A percentile compares a stretch with the other conserved stretches of the same genome.
These are phyloP conservation scores for Fusarium haematococcum DNA, from an alignment of 2,329 filamentous ascomycete genomes.

Conservation along the genomic window DNA sequence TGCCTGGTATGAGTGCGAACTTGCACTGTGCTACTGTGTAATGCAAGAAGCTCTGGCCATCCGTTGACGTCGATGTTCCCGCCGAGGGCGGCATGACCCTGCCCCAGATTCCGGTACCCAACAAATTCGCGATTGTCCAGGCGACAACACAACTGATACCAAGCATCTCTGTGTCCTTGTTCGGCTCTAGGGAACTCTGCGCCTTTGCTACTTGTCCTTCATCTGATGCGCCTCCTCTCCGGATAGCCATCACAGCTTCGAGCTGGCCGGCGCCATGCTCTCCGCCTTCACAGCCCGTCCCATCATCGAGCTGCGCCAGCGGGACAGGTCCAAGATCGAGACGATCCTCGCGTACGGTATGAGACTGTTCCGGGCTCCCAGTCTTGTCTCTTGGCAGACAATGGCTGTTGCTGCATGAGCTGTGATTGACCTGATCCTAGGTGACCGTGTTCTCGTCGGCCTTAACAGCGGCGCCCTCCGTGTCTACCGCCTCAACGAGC, in stretches of 20 bases:
- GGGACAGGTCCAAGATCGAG: slow-evolving; percentile 98
- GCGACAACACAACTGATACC: slow-evolving; percentile 10
- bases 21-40: slow-evolving; percentile 41
- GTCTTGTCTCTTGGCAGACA: background rate
- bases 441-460: slow-evolving; percentile 91
- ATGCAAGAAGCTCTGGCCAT: slow-evolving; percentile 43
- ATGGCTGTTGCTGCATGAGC: background rate
- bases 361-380: slow-evolving; percentile 16
- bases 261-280: slow-evolving; percentile 78
- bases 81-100: slow-evolving; percentile 33
- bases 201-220: background rate
- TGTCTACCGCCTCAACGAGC: slow-evolving; percentile 90
- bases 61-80: slow-evolving; percentile 47
- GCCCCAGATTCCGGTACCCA: slow-evolving; percentile 22
- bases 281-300: slow-evolving; percentile 96
- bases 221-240: slow-evolving; percentile 48
- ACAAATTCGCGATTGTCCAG: slow-evolving; percentile 15
- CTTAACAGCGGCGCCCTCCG: slow-evolving; percentile 89
- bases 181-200: background rate
- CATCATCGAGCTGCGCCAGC: slow-evolving; percentile 94
- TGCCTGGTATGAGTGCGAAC: slow-evolving; percentile 9
- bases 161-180: background rate
- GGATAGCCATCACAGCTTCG: slow-evolving; percentile 49
- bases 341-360: slow-evolving; percentile 90
- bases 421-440: slow-evolving; percentile 54